Evolutionary conservation across 768 basidiomycete genomes (phyloP).

Genomic region (Leccinum fibrillosum): DNA sequence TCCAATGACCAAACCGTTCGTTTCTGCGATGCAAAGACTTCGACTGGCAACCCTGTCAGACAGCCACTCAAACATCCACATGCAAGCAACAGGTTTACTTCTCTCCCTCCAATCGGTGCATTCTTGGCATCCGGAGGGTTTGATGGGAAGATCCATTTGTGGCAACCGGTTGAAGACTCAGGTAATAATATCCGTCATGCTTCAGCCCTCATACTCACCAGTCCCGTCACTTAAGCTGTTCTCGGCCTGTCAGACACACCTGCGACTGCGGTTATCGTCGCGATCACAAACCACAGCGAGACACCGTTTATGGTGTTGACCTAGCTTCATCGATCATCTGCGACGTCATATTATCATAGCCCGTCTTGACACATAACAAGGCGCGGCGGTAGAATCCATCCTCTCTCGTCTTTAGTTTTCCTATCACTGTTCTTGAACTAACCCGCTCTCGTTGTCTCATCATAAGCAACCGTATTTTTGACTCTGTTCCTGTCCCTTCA

Average conservation of each 20-base stretch:
- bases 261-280: no score
- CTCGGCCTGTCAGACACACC: not conserved
- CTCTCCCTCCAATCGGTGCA: not conserved
- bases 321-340: no score
- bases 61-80: not conserved
- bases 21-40: not conserved
- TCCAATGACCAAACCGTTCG: not conserved
- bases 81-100: not conserved
- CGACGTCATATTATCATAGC: no score
- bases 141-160: not conserved
- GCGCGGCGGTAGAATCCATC: no score
- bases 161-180: not conserved
- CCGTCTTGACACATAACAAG: no score
- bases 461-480: no score
- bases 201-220: not conserved
- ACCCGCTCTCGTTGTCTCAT: no score
- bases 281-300: no score
- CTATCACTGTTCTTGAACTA: no score
- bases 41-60: not conserved
- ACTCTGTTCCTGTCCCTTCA: no score
- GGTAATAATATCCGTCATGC: not conserved
- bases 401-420: no score
- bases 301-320: no score
- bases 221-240: not conserved
- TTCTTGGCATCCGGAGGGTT: not conserved